These are phyloP conservation scores for Hippophae tibetana DNA, from an alignment of 306 rosid species.

Conservation along the genomic window DNA sequence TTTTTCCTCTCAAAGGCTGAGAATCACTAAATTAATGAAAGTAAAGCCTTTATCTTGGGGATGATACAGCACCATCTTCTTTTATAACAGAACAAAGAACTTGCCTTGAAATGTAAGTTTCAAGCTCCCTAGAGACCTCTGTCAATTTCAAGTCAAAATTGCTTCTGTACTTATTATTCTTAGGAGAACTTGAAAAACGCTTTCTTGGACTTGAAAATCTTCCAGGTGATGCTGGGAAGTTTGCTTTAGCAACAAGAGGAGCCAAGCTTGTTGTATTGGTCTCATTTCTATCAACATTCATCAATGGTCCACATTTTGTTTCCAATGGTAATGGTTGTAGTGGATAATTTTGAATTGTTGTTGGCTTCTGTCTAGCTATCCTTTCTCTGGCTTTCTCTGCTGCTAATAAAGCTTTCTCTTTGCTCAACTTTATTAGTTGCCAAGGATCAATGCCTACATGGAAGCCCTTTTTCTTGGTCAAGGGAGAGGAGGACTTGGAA, in stretches of 20 bases:
- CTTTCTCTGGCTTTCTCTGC: slow-evolving; percentile 79
- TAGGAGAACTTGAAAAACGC: slow-evolving; percentile 64
- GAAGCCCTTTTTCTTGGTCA: slow-evolving; percentile 49
- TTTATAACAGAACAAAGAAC: slow-evolving; percentile 70
- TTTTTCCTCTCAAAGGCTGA: slow-evolving; percentile 47
- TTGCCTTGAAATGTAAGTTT: slow-evolving; percentile 89
- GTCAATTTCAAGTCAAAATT: slow-evolving; percentile 86
- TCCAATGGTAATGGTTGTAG: slow-evolving; percentile 74
- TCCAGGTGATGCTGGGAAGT: slow-evolving; percentile 43
- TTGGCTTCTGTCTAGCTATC: slow-evolving; percentile 47
- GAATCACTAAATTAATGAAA: slow-evolving; percentile 26
- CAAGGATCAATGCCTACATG: slow-evolving; percentile 76
- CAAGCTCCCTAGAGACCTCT: slow-evolving; percentile 85
- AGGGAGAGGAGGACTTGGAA: slow-evolving; percentile 19
- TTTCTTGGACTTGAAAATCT: slow-evolving; percentile 79
- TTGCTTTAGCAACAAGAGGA: slow-evolving; percentile 35
- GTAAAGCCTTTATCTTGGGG: slow-evolving; percentile 43
- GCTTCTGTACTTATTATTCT: slow-evolving; percentile 59
- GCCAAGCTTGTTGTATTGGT: slow-evolving; percentile 30
- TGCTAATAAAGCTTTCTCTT: slow-evolving; percentile 69
- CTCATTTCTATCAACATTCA: slow-evolving; percentile 23
- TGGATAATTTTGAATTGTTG: slow-evolving; percentile 25
- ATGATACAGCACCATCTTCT: slow-evolving; percentile 57
- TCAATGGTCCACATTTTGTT: slow-evolving; percentile 46
- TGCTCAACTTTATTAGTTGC: slow-evolving; percentile 69